Evolutionary conservation across 164 flowering plant species (phyloP), one percentile per base, ranked within the genome.

Genomic region (Vitis cinerea): DNA sequence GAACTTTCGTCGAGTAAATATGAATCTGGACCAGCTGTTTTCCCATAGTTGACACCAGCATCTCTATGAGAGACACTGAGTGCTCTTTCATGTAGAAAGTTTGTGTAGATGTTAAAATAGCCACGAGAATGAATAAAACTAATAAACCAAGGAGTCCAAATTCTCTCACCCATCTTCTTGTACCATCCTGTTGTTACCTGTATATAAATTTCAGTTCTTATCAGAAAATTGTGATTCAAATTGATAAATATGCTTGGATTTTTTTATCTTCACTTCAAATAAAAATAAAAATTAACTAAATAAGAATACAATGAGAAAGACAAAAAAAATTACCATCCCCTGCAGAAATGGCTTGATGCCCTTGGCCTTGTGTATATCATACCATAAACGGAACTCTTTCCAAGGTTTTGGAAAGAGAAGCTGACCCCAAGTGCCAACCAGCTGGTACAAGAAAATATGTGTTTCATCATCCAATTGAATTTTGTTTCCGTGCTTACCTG

Each of bases 391-490:
- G 67, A 95, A 93, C 82, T 95, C 98, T 79, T 91, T 95, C 99
- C 99, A 93, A n/a, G 93, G 98, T 74, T 77, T 91, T 27, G 98
- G 99, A 68, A 95, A 95, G 68, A 95, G 91, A 81, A 95, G 93
- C 84, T 95, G 99, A 57, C 99, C 99, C 99, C 99, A 95, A 15
- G 99, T 95, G 59, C 99, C 98, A 76, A 95, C 99, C 75, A 95
- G 72, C 81, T 88, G 98, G 72, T 95, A 93, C 78, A 95, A 84
- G 84, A 95, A 95, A 75, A 93, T 76, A 3, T 75, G 79, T 49
- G 84, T 86, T 61, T 62, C 86, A 74, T 68, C 66, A 59, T 87
- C 88, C 75, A 95, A 63, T 10, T 86, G 82, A 74, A 95, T 67
- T 75, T 95, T 95, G 80, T 93, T 93, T 67, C 99, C 99, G 79